A percentile compares a stretch with the other conserved stretches of the same genome.
phyloP scores from a whole-genome alignment of 2,329 filamentous ascomycete genomes.

The Zasmidium citrigriseum region DNA sequence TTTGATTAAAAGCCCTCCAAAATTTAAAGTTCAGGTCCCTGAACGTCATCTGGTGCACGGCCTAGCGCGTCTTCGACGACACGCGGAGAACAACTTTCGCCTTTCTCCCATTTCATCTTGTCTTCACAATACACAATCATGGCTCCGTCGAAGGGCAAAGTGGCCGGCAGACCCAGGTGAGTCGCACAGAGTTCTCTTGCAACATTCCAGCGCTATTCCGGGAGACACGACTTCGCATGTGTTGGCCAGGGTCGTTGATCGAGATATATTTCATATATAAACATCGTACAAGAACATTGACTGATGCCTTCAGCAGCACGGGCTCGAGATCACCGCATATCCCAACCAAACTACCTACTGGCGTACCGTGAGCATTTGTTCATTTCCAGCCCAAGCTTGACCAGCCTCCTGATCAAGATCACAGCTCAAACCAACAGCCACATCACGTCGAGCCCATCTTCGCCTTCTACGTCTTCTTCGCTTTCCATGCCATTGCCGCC shows the following conservation, averaged over 20 bases:
- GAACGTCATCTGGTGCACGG: background rate
- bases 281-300: no score
- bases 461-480: constrained; percentile 78
- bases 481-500: constrained; percentile 73
- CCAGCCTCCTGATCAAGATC: background rate
- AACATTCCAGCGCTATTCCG: no score
- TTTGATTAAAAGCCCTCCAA: background rate
- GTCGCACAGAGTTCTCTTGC: no score
- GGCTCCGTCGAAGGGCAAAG: background rate
- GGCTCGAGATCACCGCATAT: constrained; percentile 22
- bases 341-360: constrained; percentile 23
- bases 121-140: background rate
- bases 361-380: constrained; percentile 9
- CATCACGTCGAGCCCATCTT: constrained; percentile 60
- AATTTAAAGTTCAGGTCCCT: background rate
- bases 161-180: background rate
- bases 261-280: background rate
- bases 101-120: background rate
- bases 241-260: no score
- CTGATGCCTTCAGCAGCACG: background rate
- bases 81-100: background rate
- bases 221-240: no score
- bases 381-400: background rate
- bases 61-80: background rate
- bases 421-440: constrained; percentile 10